Evolutionary conservation across 768 basidiomycete genomes (phyloP), one percentile per base, ranked within the genome.

Genomic region (Xerocomus brunneocitrinus): DNA sequence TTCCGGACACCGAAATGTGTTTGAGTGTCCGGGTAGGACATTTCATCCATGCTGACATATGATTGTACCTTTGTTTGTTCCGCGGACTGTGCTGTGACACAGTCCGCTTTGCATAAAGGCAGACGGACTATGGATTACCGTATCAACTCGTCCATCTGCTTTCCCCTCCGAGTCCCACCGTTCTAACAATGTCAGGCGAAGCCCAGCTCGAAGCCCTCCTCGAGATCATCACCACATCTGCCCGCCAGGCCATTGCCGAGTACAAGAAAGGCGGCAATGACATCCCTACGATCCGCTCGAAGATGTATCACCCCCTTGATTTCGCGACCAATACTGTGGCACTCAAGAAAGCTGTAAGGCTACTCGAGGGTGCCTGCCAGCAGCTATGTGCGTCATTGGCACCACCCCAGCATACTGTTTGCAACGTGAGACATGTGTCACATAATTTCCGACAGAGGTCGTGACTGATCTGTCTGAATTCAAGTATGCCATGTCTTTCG

Each of bases 331-430:
- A 66, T 27, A 57, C 57, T 1, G 50, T 66, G 7, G 55, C 47
- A 4, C 47, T 66, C 3, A 67, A 65, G 49, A 65, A 61, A 24
- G 66, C 65, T 19, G 19, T 39, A 8, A 38, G 36, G 36, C n/a
- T 38, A 1, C 36, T 38, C 13, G 36, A 38, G 5, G 36, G 36
- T 8, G 36, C 36, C 14, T 38, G 36, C 36, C 36, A 38, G 36
- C 36, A 66, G 38, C 25, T 67, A 10, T 67, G 61, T 54, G 63
- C 58, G 6, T 60, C 63, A 10, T 34, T 67, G 47, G 65, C 66
- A 2, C 65, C 66, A 4, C 65, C 66, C 14, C 65, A 66, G 22
- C 65, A 66, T 28, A 67, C 65, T 4, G 42, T 67, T 14, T 54
- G 55, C n/a, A 66, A 65, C 16, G 64, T 66, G 27, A 57, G 62